phyloP scores from a whole-genome alignment of 768 basidiomycete species.

The Cantharellus cinnabarinus region DNA sequence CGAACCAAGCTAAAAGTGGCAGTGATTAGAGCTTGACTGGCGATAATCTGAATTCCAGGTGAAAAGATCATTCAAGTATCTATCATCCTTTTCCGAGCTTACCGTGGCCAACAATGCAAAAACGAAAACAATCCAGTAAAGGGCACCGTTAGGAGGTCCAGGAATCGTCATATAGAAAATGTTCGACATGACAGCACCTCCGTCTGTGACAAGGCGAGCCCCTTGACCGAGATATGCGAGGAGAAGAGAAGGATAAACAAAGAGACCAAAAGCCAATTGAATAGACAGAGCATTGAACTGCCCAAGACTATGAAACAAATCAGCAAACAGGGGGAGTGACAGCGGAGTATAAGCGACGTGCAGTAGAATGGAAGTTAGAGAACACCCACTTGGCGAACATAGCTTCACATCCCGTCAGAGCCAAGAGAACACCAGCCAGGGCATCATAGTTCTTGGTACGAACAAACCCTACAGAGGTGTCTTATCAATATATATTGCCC shows the following conservation, averaged over 20 bases:
- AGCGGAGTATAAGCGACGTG: neutral
- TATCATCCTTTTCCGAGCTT: slow-evolving; percentile 11
- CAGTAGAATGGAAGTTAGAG: neutral
- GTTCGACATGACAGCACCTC: slow-evolving; percentile 28
- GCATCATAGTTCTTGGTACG: slow-evolving; percentile 40
- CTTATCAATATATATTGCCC: neutral
- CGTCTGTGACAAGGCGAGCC: slow-evolving; percentile 34
- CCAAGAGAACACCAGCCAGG: slow-evolving; percentile 41
- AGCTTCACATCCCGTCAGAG: slow-evolving; percentile 51
- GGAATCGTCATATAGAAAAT: slow-evolving; percentile 50
- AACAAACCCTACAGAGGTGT: slow-evolving; percentile 30
- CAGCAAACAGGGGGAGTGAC: neutral
- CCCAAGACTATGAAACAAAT: slow-evolving; percentile 26
- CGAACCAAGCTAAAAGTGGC: slow-evolving; percentile 26
- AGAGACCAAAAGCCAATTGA: slow-evolving; percentile 30
- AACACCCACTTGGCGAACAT: slow-evolving; percentile 39
- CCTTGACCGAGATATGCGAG: slow-evolving; percentile 58
- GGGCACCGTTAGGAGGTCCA: slow-evolving; percentile 27
- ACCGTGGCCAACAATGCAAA: slow-evolving; percentile 42
- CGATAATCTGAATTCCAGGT: slow-evolving; percentile 26
- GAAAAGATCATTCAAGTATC: neutral
- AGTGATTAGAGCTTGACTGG: slow-evolving; percentile 49
- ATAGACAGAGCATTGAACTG: slow-evolving; percentile 46
- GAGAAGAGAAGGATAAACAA: slow-evolving; percentile 39
- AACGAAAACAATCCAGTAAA: slow-evolving; percentile 50